phyloP scores from a whole-genome alignment of 371 early-diverging fungal species.

The Phascolomyces articulosus region DNA sequence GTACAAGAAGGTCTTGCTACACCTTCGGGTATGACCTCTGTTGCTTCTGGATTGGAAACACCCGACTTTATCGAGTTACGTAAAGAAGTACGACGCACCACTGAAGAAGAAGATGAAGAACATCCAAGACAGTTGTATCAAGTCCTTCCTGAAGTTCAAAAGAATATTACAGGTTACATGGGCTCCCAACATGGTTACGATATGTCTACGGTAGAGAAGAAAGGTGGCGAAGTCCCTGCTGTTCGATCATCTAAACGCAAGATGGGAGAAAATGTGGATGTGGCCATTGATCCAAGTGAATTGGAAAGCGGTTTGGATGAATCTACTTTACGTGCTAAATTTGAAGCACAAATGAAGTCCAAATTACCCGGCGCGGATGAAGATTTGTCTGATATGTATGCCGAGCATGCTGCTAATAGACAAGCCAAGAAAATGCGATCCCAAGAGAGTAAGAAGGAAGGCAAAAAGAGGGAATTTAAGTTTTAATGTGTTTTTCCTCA shows the following conservation, averaged over 20 bases:
- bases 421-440: conserved; percentile 73
- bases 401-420: conserved; percentile 73
- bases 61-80: conserved; percentile 92
- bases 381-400: conserved; percentile 87
- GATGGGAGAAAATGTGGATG: conserved; percentile 65
- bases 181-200: conserved; percentile 94
- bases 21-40: conserved; percentile 87
- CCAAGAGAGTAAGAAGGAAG: conserved; percentile 48
- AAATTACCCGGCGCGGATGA: conserved; percentile 56
- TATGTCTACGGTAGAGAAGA: conserved; percentile 51
- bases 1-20: conserved; percentile 79
- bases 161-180: conserved; percentile 87
- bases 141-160: conserved; percentile 83
- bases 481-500: conserved; percentile 63
- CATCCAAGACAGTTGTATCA: conserved; percentile 84
- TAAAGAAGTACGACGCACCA: conserved; percentile 60
- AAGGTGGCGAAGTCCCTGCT: conserved; percentile 23
- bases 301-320: conserved; percentile 67
- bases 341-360: conserved; percentile 67
- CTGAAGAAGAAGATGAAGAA: conserved; percentile 51
- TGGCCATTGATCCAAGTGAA: conserved; percentile 79
- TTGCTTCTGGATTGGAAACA: conserved; percentile 86
- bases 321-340: conserved; percentile 73
- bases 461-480: conserved; percentile 75
- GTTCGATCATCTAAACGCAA: conserved; percentile 52